Evolutionary conservation across 768 basidiomycete genomes (phyloP).

Genomic region (Amanita rimosa): DNA sequence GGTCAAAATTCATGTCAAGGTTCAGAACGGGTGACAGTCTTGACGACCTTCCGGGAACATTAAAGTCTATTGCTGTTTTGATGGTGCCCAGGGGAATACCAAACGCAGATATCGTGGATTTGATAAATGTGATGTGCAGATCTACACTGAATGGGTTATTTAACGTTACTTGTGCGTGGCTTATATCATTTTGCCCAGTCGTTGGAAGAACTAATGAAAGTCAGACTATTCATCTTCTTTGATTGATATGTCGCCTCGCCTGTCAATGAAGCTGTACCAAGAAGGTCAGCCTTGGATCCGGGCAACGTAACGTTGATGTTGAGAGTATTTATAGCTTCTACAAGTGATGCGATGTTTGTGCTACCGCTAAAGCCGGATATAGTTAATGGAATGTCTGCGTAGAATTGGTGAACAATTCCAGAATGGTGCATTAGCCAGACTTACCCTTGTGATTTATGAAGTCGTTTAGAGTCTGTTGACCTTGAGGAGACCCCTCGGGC

Average conservation of each 20-base stretch:
- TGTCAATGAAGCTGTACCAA: slow-evolving; percentile 43
- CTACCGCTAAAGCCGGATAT: slow-evolving; percentile 53
- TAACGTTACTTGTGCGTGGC: slow-evolving; percentile 50
- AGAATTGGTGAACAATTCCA: neutral
- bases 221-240: neutral
- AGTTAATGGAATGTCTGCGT: slow-evolving; percentile 38
- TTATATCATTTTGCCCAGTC: slow-evolving; percentile 56
- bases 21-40: slow-evolving; percentile 47
- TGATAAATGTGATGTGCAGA: slow-evolving; percentile 45
- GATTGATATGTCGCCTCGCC: slow-evolving; percentile 20
- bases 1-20: slow-evolving; percentile 59
- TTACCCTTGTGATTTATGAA: slow-evolving; percentile 53
- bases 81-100: slow-evolving; percentile 57
- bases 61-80: slow-evolving; percentile 37
- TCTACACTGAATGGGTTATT: slow-evolving; percentile 57
- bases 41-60: slow-evolving; percentile 37
- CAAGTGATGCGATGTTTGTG: slow-evolving; percentile 45
- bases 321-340: slow-evolving; percentile 50
- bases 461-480: slow-evolving; percentile 50
- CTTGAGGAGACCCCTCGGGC: slow-evolving; percentile 52
- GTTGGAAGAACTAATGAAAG: slow-evolving; percentile 40
- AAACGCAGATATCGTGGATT: slow-evolving; percentile 48
- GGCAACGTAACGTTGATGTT: slow-evolving; percentile 46
- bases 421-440: neutral
- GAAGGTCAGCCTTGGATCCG: slow-evolving; percentile 43